Evolutionary conservation across 1,284 basidiomycete genomes (phyloP), one percentile per base, ranked within the genome.

Genomic region (Cutaneotrichosporon sp.): DNA sequence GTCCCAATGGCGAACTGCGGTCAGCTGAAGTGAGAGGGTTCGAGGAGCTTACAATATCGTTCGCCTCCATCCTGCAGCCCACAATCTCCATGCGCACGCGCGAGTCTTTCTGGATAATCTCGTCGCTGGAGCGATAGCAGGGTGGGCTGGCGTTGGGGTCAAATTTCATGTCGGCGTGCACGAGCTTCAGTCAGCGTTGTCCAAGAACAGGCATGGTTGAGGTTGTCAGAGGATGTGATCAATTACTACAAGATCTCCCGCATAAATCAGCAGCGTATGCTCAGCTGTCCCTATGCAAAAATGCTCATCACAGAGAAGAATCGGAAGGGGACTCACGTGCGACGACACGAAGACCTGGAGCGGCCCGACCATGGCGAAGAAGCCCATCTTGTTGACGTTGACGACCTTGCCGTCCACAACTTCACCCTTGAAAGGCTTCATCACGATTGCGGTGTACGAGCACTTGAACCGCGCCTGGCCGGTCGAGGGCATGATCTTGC

Each of bases 381-480:
- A 34, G 61, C 84, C 64, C 62, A 90, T 90, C 81, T 60, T 60
- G 75, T 88, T 96, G 35, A 98, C 96, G 61, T 90, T 93, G 62
- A 87, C 87, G 24, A 98, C 94, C 8, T 93, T 86, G 1, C 91
- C 94, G 74, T 98, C 96, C 32, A 98, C 89, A 5, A 97, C 94
- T 75, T 98, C 94, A 20, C 93, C 93, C 76, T 97, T 97, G 82
- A 97, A 98, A 29, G 92, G 93, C 75, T 93, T 91, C 81, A 93
- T 93, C 31, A 97, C 91, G 61, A 97, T 90, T 10, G 92, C 92
- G 20, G 88, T 84, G 75, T 93, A 94, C 44, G 85, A 80, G 27
- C 88, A 89, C 60, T 89, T 82, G 74, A 97, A 97, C 75, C 94
- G 89, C 4, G 93, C 93, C 72, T 94, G 88, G 1, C 93, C 93